Base-by-base conservation (phyloP, 495 filamentous ascomycete species). In the Penicillium paxilli region DNA sequence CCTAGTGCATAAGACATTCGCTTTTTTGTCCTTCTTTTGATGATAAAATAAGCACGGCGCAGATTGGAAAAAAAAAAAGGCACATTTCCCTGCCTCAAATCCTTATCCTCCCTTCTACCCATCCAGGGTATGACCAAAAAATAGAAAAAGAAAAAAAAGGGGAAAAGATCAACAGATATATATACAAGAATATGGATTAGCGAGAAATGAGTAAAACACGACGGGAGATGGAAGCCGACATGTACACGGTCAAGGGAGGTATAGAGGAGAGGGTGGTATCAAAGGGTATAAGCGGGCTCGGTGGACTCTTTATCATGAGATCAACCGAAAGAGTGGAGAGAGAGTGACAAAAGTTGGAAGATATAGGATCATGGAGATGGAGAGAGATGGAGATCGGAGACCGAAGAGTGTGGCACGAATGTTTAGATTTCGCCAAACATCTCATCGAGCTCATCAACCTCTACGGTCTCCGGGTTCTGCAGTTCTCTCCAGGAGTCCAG, bases 381-480 rank as follows among this genome's bases (percentile, higher is more conserved):
- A 49, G 38, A 17, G 40, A 40, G 25, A 40, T 19, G 14, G n/a
- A 49, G 33, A 44, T 23, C 8, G 32, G 30, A 37, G 40, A 42
- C 40, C 40, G 40, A n/a, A 37, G 40, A 42, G 40, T 19, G 23
- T 21, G 33, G 21, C 21, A 51, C 16, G 28, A 51, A 32, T 22
- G 50, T 57, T 72, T 64, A 78, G 60, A 78, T 71, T 58, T 77
- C 75, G 47, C 68, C 75, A 67, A 98, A 82, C 74, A 97, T 80
- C 52, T 91, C 86, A 65, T 98, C 94, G 2, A 98, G 81, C 78
- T 98, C 94, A 41, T 95, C 89, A 28, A 98, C 80, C 71, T 91
- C 90, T 46, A 98, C 84, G 48, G 83, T 90, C 71, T 98, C 94
- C 1, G 91, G 92, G 68, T 87, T 93, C 54, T 85, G 80, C 57